These are phyloP conservation scores for Candida gorgasii DNA, from an alignment of 805 yeast genomes.

Conservation along the genomic window DNA sequence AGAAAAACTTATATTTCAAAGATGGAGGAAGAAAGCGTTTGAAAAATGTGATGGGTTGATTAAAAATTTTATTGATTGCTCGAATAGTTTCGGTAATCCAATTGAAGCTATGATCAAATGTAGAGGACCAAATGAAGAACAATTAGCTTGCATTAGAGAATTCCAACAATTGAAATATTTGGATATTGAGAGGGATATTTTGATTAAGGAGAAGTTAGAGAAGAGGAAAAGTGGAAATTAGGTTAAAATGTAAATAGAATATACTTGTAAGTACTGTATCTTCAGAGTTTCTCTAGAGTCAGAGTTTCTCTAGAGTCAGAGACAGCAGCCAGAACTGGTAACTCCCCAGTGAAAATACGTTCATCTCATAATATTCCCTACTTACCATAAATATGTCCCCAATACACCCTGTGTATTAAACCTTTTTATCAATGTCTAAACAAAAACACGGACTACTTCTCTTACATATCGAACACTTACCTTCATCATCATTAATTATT, in stretches of 20 bases:
- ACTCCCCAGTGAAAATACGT: no score
- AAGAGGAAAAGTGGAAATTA: slow-evolving; percentile 10
- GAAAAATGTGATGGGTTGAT: slow-evolving; percentile 68
- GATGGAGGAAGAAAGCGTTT: slow-evolving; percentile 70
- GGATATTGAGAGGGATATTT: slow-evolving; percentile 67
- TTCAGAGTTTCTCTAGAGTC: no score
- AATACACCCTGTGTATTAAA: neutral
- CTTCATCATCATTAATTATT: slow-evolving; percentile 14
- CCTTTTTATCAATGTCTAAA: slow-evolving; percentile 33
- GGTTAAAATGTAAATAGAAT: slow-evolving; percentile 4
- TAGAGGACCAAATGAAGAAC: slow-evolving; percentile 53
- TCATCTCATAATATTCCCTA: slow-evolving; percentile 3
- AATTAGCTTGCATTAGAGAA: slow-evolving; percentile 62
- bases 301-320: no score
- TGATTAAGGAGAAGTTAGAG: slow-evolving; percentile 55
- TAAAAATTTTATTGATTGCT: slow-evolving; percentile 67
- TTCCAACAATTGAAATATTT: slow-evolving; percentile 64
- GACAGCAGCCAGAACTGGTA: no score
- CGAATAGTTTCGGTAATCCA: slow-evolving; percentile 55
- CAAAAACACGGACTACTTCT: slow-evolving; percentile 39
- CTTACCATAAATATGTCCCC: slow-evolving; percentile 3
- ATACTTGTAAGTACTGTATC: slow-evolving; percentile 5
- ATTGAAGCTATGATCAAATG: slow-evolving; percentile 69
- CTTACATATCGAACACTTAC: slow-evolving; percentile 37
- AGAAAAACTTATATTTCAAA: slow-evolving; percentile 68